These are phyloP conservation scores for Nepenthes alata DNA, from an alignment of 179 eudicot genomes.

Conservation along the genomic window DNA sequence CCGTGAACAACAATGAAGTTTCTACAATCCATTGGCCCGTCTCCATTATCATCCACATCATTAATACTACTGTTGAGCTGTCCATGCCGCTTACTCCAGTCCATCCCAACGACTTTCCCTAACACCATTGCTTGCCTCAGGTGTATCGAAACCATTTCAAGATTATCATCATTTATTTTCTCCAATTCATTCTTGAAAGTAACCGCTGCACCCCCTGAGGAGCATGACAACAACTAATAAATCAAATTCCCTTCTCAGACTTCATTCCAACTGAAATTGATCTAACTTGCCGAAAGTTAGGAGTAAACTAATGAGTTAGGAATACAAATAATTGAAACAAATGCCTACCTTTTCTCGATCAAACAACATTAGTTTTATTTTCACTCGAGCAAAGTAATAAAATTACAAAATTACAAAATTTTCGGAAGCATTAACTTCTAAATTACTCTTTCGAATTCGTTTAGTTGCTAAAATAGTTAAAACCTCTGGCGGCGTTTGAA, in stretches of 20 bases:
- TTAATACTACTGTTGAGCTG: constrained; percentile 26
- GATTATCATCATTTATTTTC: constrained; percentile 59
- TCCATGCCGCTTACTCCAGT: constrained; percentile 83
- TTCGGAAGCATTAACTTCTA: no score
- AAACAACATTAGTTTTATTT: no score
- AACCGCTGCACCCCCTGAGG: constrained; percentile 84
- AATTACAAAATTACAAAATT: no score
- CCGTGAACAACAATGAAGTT: constrained; percentile 84
- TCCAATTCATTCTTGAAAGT: constrained; percentile 86
- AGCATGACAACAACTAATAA: neutral
- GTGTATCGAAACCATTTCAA: constrained; percentile 44
- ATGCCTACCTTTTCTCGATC: no score
- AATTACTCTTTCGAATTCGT: no score
- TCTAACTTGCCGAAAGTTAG: no score
- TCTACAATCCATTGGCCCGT: constrained; percentile 25
- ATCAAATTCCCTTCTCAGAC: neutral
- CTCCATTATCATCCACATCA: constrained; percentile 26
- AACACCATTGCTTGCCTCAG: constrained; percentile 54
- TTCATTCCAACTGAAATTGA: no score
- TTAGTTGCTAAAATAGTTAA: no score
- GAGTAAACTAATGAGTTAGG: no score
- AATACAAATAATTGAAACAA: no score
- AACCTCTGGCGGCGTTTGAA: no score
- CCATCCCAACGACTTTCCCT: constrained; percentile 58
- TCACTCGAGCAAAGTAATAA: no score